Evolutionary conservation across 768 basidiomycete genomes (phyloP), one percentile per base, ranked within the genome.

Genomic region (Daedaleopsis nitida): DNA sequence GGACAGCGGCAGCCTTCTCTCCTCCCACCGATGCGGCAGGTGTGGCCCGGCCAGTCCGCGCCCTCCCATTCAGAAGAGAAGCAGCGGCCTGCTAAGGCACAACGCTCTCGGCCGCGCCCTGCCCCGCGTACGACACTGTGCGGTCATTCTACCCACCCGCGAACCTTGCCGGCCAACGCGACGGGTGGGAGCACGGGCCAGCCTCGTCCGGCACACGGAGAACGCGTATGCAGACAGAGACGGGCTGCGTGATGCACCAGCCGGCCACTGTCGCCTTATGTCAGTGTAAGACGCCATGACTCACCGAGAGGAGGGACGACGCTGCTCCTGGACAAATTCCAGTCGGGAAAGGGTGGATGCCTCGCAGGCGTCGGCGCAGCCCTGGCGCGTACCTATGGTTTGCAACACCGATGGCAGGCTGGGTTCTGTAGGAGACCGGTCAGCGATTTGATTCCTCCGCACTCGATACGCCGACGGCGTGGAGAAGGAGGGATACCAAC

Each of bases 1-100:
- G 65, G 61, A 63, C 65, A 60, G 65, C 65, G 61, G 65, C 65
- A 65, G 13, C 52, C 58, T 44, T 35, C 50, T 35, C 9, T 38
- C 48, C 43, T n/a, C 37, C 17, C 60, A 19, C 37, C 5, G 14
- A 55, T 43, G 27, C 37, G 62, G 62, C 62, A 63, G 43, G 32
- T 43, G 21, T 52, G 54, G 57, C 52, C 62, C 53, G 42, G 39
- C 34, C 21, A 19, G 32, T 16, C 50, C 27, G 56, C 52, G 42
- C 43, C 23, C 38, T n/a, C 19, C 53, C 39, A 48, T 19, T 35
- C 44, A 42, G 35, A 35, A 19, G 13, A 35, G 55, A 52, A 21
- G 60, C 59, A 39, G 53, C 39, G 27, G 14, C 49, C 56, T 48
- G 51, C 61, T 44, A 48, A 57, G 62, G 62, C 58, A 59, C 62